phyloP scores from a whole-genome alignment of 768 basidiomycete species.

The Collybia sp. region DNA sequence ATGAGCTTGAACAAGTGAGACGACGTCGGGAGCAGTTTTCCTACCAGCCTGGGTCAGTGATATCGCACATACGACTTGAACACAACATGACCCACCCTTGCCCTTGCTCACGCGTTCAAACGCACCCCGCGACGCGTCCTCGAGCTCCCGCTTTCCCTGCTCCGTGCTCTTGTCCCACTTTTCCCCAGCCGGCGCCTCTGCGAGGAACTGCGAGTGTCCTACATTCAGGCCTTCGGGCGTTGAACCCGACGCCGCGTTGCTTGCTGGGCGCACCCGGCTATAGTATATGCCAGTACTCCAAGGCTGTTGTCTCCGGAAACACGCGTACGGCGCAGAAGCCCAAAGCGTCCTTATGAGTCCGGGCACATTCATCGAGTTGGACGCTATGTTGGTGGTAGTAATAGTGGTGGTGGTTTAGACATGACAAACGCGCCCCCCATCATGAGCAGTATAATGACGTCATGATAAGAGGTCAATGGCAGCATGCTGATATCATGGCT shows the following conservation, averaged over 20 bases:
- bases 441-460: too few relatives aligned
- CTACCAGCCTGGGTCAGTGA: constrained; percentile 20
- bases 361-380: too few relatives aligned
- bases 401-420: too few relatives aligned
- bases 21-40: constrained; percentile 57
- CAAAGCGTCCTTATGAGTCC: too few relatives aligned
- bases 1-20: constrained; percentile 67
- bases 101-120: constrained; percentile 22
- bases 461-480: too few relatives aligned
- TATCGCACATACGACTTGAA: background rate
- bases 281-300: too few relatives aligned
- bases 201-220: constrained; percentile 36
- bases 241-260: background rate
- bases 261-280: too few relatives aligned
- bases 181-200: constrained; percentile 29
- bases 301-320: too few relatives aligned
- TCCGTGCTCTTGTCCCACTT: constrained; percentile 23
- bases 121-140: constrained; percentile 13
- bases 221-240: constrained; percentile 24
- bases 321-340: too few relatives aligned
- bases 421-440: too few relatives aligned
- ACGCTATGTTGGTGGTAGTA: too few relatives aligned
- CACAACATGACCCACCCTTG: constrained; percentile 25
- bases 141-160: background rate
- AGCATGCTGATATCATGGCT: too few relatives aligned